Conservation (phyloP, 306 rosid species). For the Vigna hirtella region DNA sequence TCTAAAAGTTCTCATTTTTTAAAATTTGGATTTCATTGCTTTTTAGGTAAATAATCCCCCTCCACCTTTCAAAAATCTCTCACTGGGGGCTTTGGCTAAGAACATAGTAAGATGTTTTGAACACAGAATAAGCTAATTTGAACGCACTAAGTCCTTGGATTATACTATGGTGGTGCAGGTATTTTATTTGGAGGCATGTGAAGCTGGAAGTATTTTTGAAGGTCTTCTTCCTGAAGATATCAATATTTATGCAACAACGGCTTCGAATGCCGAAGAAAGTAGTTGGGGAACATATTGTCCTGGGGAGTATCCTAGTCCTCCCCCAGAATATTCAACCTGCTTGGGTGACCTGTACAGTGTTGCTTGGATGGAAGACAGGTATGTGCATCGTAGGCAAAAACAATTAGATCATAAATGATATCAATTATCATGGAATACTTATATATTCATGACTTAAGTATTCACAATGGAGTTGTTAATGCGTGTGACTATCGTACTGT, state of each 20-base stretch:
- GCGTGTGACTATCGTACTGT: slow-evolving; percentile 8
- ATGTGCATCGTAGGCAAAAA: slow-evolving; percentile 35
- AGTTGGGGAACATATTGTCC: slow-evolving; percentile 99
- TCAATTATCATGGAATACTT: slow-evolving; percentile 16
- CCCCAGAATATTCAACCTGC: slow-evolving; percentile 90
- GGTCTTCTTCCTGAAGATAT: slow-evolving; percentile 92
- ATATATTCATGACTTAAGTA: neutral
- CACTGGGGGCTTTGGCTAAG: neutral
- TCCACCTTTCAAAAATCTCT: neutral
- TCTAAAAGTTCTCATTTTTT: slow-evolving; percentile 30
- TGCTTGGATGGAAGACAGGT: slow-evolving; percentile 99
- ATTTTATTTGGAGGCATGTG: slow-evolving; percentile 98
- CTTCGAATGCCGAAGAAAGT: slow-evolving; percentile 93
- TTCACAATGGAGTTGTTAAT: slow-evolving; percentile 24
- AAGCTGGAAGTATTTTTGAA: slow-evolving; percentile 97
- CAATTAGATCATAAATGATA: slow-evolving; percentile 19
- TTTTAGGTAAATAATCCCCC: neutral
- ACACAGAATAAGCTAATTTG: slow-evolving; percentile 12
- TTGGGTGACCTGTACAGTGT: slow-evolving; percentile 94
- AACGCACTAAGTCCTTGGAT: slow-evolving; percentile 25
- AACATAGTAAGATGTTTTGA: slow-evolving; percentile 6
- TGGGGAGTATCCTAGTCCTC: slow-evolving; percentile 91
- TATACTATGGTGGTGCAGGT: slow-evolving; percentile 61
- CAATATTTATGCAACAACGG: slow-evolving; percentile 88
- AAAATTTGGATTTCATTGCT: neutral